Evolutionary conservation across 202 grass and related monocot species (phyloP), one percentile per base, ranked within the genome.

Genomic region (Elaeis oleifera): DNA sequence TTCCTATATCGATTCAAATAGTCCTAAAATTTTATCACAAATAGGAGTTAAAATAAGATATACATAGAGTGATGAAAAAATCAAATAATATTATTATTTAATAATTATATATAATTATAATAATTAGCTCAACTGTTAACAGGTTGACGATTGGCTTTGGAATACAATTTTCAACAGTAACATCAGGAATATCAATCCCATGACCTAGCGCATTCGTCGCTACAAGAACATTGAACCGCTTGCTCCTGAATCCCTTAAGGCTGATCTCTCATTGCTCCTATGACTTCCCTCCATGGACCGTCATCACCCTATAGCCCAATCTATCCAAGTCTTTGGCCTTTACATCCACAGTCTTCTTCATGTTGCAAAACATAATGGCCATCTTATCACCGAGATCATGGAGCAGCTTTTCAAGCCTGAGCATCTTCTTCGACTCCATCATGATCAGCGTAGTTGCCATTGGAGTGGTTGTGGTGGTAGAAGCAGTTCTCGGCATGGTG

Each of bases 291-390:
- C 91, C 87, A 71, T 90, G 91, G 26, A 96, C 66, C 16, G 87
- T 73, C 53, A 84, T 90, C 53, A 96, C 91, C 4, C 80, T 20
- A 78, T 85, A 90, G 50, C 91, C 91, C 74, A 78, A 80, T 60
- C 58, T 90, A 66, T 96, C 91, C 50, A 96, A 78, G 81, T 96
- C 91, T 69, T 88, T 88, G 6, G 87, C 74, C 36, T 87, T 72
- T 48, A 26, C 65, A 61, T 96, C 91, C 0, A 81, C 87, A 44
- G 91, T 85, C 70, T 96, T 96, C 87, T 90, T 96, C 66, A 87
- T 96, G 29, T 96, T 96, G 76, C 70, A 78, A 66, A 96, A 96
- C 26, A 96, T 87, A 68, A 96, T 96, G 14, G 91, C 87, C 4
- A 84, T 90, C 80, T 96, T 96, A 39, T 90, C 87, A 19, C 84